A percentile compares a stretch with the other conserved stretches of the same genome.
These are phyloP conservation scores for Byssothecium circinans DNA, from an alignment of 2,329 filamentous ascomycete genomes.

Conservation along the genomic window DNA sequence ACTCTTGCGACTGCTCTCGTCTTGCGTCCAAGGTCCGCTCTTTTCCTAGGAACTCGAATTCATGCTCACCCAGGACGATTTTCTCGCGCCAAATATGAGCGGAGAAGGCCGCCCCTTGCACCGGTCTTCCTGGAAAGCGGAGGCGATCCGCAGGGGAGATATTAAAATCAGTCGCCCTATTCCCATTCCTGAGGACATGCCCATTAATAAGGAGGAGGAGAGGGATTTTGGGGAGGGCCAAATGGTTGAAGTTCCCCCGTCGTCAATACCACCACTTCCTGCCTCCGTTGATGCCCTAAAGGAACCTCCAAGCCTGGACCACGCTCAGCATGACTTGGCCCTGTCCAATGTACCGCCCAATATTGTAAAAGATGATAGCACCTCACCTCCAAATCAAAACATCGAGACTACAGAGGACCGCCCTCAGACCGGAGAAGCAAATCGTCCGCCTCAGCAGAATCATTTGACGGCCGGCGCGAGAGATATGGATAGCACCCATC, in stretches of 20 bases:
- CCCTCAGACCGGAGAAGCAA: background rate
- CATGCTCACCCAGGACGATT: slow-evolving; percentile 40
- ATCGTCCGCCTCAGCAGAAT: background rate
- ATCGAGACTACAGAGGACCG: background rate
- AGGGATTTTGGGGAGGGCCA: slow-evolving; percentile 31
- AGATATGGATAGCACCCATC: slow-evolving; percentile 27
- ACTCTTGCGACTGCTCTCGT: slow-evolving; percentile 3
- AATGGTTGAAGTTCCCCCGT: slow-evolving; percentile 9
- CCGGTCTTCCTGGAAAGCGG: slow-evolving; percentile 44
- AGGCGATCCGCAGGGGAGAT: slow-evolving; percentile 42
- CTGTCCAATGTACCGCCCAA: background rate
- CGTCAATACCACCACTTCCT: background rate
- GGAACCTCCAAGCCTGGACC: slow-evolving; percentile 6
- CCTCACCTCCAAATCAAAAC: background rate
- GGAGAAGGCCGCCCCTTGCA: slow-evolving; percentile 28
- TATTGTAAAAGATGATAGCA: background rate
- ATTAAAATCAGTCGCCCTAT: slow-evolving; percentile 44
- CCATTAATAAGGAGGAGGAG: slow-evolving; percentile 40
- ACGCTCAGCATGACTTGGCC: slow-evolving; percentile 10
- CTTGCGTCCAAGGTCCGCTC: slow-evolving; percentile 10
- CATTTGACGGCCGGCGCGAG: slow-evolving; percentile 12
- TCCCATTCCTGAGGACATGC: slow-evolving; percentile 41
- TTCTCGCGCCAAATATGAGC: slow-evolving; percentile 35
- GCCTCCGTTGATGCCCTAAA: slow-evolving; percentile 5
- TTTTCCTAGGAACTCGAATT: slow-evolving; percentile 8